phyloP scores from a whole-genome alignment of 805 yeast species.

The Saccharomycopsis capsularis region DNA sequence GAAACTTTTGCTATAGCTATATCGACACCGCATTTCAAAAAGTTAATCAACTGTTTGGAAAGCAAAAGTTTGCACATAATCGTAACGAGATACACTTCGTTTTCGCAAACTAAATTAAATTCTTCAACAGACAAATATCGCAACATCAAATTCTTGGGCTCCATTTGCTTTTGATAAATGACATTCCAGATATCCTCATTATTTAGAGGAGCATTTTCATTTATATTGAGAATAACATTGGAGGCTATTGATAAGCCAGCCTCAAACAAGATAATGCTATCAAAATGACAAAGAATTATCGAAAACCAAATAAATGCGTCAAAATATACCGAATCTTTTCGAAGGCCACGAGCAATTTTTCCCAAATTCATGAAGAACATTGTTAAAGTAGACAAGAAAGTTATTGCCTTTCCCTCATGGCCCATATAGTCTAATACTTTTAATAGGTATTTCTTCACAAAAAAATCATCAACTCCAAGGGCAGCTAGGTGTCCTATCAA shows the following conservation, averaged over 20 bases:
- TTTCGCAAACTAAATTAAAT: background rate
- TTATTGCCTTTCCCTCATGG: background rate
- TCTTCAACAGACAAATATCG: background rate
- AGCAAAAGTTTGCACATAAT: constrained; percentile 4
- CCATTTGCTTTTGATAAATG: background rate
- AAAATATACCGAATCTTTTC: background rate
- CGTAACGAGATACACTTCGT: constrained; percentile 1
- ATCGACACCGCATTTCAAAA: background rate
- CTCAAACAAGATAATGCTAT: background rate
- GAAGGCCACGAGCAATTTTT: constrained; percentile 5
- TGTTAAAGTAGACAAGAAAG: background rate
- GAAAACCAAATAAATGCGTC: background rate
- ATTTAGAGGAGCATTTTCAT: background rate
- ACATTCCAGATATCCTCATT: background rate
- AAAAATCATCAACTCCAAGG: constrained; percentile 13
- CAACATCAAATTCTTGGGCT: background rate
- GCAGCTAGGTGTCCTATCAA: constrained; percentile 11
- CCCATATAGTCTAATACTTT: background rate
- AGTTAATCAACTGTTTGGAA: background rate
- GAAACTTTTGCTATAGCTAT: background rate
- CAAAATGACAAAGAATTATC: background rate
- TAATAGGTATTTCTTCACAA: constrained; percentile 2
- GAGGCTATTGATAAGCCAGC: background rate
- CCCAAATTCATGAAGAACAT: constrained; percentile 10
- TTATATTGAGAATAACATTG: background rate